Evolutionary conservation across 148 eudicot species (phyloP).

Genomic region (Vaccinium corymbosum): DNA sequence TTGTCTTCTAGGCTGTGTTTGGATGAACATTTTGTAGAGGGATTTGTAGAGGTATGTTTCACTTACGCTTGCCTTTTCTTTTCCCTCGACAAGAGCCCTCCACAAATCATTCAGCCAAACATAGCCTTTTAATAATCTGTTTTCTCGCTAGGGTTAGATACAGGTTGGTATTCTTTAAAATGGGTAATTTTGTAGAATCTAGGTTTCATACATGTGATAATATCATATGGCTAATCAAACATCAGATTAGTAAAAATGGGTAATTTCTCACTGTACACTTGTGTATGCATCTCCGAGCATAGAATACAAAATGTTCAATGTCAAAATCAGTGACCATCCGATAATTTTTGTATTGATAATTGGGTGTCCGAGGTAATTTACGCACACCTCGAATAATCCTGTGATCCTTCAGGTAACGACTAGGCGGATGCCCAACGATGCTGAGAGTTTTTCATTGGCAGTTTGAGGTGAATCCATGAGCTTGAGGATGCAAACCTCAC

Average conservation of each 20-base stretch:
- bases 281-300: not conserved
- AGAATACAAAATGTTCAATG: not conserved
- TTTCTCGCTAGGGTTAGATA: not conserved
- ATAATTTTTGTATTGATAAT: not conserved
- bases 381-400: not conserved
- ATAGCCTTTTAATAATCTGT: not conserved
- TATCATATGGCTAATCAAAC: not conserved
- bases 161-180: too few species aligned
- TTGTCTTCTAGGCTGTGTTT: not conserved
- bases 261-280: slow-evolving; percentile 10
- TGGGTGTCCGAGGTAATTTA: not conserved
- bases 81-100: not conserved
- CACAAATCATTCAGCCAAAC: not conserved
- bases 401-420: not conserved
- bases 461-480: not conserved
- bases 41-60: not conserved
- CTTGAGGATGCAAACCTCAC: not conserved
- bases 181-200: not conserved
- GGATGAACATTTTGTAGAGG: not conserved
- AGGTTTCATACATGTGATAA: not conserved
- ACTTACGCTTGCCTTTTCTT: not conserved
- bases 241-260: not conserved
- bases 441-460: not conserved
- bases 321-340: too few species aligned
- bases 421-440: not conserved